A percentile compares a stretch with the other conserved stretches of the same genome.
phyloP scores from a whole-genome alignment of 2,329 filamentous ascomycete species.

The Alternaria postmessia region DNA sequence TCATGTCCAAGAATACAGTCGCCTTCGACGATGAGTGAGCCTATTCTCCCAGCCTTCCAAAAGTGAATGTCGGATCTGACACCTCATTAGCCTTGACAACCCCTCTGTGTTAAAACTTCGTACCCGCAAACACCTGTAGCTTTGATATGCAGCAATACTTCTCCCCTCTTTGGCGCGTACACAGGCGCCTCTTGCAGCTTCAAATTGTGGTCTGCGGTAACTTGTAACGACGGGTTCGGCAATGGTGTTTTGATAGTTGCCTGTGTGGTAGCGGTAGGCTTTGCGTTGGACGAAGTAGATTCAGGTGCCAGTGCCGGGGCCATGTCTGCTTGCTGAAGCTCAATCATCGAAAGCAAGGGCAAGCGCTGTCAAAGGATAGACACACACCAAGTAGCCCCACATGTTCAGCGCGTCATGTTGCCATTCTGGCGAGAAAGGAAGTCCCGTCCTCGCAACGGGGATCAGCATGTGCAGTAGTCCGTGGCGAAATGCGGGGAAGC shows the following conservation, averaged over 20 bases:
- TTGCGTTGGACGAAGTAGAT: conserved; percentile 12
- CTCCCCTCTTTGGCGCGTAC: conserved; percentile 60
- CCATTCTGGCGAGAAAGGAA: background rate
- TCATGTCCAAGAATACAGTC: conserved; percentile 74
- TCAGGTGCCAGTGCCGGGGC: background rate
- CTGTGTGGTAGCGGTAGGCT: conserved; percentile 17
- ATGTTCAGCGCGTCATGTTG: conserved; percentile 2
- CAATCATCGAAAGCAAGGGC: background rate
- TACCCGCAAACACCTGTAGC: conserved; percentile 71
- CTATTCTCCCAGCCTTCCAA: conserved; percentile 71
- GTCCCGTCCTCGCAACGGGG: background rate
- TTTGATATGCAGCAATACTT: conserved; percentile 69
- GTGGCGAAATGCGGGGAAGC: conserved; percentile 17
- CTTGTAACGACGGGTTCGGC: conserved; percentile 64
- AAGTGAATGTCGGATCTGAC: conserved; percentile 71
- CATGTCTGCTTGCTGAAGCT: conserved; percentile 11
- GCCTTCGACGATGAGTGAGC: conserved; percentile 67
- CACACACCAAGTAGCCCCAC: background rate
- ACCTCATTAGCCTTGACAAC: conserved; percentile 1
- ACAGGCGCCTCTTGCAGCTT: conserved; percentile 67
- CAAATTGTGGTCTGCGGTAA: conserved; percentile 67
- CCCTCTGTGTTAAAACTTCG: background rate
- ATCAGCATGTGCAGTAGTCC: background rate
- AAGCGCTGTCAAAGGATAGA: background rate
- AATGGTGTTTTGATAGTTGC: conserved; percentile 34